Percentiles rank a stretch among this genome's conserved stretches.
These are phyloP conservation scores for Podosphaera aphanis DNA, from an alignment of 2,329 filamentous ascomycete genomes.

Conservation along the genomic window DNA sequence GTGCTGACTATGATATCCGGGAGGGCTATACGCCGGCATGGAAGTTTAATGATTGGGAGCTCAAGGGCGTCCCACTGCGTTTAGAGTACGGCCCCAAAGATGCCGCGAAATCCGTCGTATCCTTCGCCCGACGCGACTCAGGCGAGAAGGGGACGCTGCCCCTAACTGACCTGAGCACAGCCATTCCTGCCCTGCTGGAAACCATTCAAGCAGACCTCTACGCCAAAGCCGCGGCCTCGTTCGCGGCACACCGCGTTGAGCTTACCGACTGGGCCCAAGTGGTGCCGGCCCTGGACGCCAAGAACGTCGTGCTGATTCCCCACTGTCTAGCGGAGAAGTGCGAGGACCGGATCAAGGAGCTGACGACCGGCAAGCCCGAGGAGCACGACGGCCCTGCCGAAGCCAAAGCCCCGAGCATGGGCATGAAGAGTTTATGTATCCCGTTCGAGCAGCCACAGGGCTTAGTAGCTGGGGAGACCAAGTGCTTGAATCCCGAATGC, in stretches of 20 bases:
- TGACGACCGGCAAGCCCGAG: conserved; percentile 54
- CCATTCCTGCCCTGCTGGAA: conserved; percentile 62
- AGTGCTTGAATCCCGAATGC: conserved; percentile 83
- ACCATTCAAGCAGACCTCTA: conserved; percentile 72
- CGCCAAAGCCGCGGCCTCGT: conserved; percentile 48
- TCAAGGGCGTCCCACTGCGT: conserved; percentile 82
- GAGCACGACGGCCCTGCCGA: conserved; percentile 19
- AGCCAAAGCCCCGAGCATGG: conserved; percentile 44
- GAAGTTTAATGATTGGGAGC: conserved; percentile 98
- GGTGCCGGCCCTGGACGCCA: conserved; percentile 66
- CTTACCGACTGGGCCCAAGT: conserved; percentile 82
- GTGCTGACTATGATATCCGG: conserved; percentile 59
- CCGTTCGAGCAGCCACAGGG: conserved; percentile 71
- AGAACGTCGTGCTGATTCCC: conserved; percentile 82
- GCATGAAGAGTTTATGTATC: conserved; percentile 54
- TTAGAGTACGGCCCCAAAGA: conserved; percentile 95
- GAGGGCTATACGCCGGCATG: conserved; percentile 83
- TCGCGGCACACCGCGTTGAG: conserved; percentile 56
- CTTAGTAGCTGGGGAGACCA: conserved; percentile 56
- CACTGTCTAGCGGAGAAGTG: conserved; percentile 65
- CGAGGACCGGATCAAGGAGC: conserved; percentile 85
- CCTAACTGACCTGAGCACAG: conserved; percentile 47
- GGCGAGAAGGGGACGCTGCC: conserved; percentile 62
- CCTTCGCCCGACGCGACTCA: conserved; percentile 68
- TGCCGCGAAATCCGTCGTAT: conserved; percentile 62